Evolutionary conservation across 345 rosid species (phyloP), one percentile per base, ranked within the genome.

Genomic region (Dimocarpus longan): DNA sequence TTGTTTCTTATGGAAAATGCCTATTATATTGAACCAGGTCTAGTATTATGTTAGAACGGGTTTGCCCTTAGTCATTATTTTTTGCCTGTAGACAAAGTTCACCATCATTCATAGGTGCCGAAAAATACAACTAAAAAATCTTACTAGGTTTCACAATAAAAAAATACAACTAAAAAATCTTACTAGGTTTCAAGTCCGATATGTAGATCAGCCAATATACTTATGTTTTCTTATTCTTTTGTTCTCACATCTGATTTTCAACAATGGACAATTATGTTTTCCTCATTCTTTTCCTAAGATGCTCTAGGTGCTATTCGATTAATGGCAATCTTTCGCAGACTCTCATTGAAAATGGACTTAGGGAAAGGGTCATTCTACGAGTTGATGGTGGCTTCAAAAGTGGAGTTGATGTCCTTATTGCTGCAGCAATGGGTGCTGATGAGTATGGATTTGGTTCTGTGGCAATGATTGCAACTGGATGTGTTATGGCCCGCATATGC

Each of bases 401-500:
- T 66, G 99, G 99, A 71, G 91, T 94, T 75, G 99, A 96, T 88
- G 97, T 96, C 82, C 79, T 96, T 83, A 94, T 96, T 97, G 88
- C 97, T 80, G 98, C 97, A 50, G 91, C 88, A 77, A 90, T 96
- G 97, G 99, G 99, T 8, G 98, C 98, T 68, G 99, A 96, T 80
- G 99, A 96, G 82, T 96, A 91, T 83, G 99, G 99, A 44, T 96
- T 96, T 89, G 98, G 99, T 82, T 94, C 99, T 74, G 88, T 96
- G 71, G 99, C 99, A 78, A 94, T 96, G 99, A 96, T 96, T 89
- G 99, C 99, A 80, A 96, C 99, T 66, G 99, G 99, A 83, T 96
- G 99, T 86, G 92, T 96, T 75, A 95, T 93, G 98, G 99, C 99
- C 70, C 99, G 99, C 80, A 96, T 96, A 84, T 96, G 99, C 88